These are phyloP conservation scores for Candida lessepsii DNA, from an alignment of 805 yeast species.

Conservation along the genomic window DNA sequence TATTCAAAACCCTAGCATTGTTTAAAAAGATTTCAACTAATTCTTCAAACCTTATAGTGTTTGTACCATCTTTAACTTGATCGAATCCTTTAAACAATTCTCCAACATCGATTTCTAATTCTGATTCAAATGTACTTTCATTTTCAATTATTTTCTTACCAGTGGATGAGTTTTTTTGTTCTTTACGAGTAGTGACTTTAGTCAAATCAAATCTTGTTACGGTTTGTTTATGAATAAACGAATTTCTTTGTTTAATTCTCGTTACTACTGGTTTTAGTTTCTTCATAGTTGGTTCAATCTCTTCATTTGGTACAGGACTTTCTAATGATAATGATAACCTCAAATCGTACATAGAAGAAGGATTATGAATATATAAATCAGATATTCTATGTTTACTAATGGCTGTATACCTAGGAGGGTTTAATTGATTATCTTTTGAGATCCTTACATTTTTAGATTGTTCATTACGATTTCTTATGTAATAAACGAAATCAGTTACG, in stretches of 20 bases:
- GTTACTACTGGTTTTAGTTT: conserved; percentile 53
- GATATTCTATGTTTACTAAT: conserved; percentile 75
- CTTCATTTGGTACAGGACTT: conserved; percentile 62
- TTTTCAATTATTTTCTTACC: conserved; percentile 38
- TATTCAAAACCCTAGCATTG: conserved; percentile 44
- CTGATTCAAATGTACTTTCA: conserved; percentile 38
- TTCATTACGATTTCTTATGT: conserved; percentile 61
- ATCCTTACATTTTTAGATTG: conserved; percentile 64
- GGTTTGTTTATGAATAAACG: conserved; percentile 73
- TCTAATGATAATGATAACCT: conserved; percentile 76
- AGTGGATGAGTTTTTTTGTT: conserved; percentile 30
- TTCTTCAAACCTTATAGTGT: conserved; percentile 41
- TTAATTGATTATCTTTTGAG: conserved; percentile 55
- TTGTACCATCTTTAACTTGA: conserved; percentile 36
- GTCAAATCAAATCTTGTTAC: conserved; percentile 74
- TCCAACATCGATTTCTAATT: conserved; percentile 38
- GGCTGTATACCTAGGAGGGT: conserved; percentile 67
- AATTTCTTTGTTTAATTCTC: conserved; percentile 69
- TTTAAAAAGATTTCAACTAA: conserved; percentile 45
- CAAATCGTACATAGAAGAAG: conserved; percentile 74
- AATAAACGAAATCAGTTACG: conserved; percentile 60
- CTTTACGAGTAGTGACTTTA: conserved; percentile 45
- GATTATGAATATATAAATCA: conserved; percentile 68
- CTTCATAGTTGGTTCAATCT: conserved; percentile 50
- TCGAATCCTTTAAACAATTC: conserved; percentile 44